Evolutionary conservation across 2,329 filamentous ascomycete species (phyloP).

Genomic region (Grosmannia serpens): DNA sequence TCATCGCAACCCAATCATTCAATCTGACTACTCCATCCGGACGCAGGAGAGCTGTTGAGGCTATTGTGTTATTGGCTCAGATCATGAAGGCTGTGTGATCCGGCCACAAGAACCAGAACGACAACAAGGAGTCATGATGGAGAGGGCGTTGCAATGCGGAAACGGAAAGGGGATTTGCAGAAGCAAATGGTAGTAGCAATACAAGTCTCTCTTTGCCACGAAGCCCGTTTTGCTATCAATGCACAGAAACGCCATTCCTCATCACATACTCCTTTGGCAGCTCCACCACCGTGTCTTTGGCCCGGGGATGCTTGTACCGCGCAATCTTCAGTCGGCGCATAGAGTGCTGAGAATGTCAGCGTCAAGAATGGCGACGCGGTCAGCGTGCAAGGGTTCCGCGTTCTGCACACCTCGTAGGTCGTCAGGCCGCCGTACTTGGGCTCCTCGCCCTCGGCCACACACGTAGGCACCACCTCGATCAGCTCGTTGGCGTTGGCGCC

Average conservation of each 20-base stretch:
- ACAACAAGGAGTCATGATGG: no score
- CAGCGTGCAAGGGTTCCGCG: background rate
- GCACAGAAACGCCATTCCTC: background rate
- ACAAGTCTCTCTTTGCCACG: no score
- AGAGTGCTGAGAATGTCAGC: background rate
- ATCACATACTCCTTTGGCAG: background rate
- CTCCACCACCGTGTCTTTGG: background rate
- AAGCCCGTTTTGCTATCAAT: no score
- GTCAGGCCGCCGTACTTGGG: constrained; percentile 23
- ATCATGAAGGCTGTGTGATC: no score
- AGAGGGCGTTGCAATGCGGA: no score
- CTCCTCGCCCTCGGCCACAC: constrained; percentile 15
- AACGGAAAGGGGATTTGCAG: no score
- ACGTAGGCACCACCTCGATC: constrained; percentile 21
- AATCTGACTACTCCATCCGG: no score
- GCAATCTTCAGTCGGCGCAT: background rate
- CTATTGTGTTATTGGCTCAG: no score
- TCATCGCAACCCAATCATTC: no score
- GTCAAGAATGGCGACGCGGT: background rate
- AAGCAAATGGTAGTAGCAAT: no score
- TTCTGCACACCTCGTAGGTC: constrained; percentile 15
- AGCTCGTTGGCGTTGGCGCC: constrained; percentile 11
- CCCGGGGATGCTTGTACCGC: background rate
- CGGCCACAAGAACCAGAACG: no score
- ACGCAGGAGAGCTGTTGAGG: no score